Base-by-base conservation (phyloP, 2,329 filamentous ascomycete species). In the Fusarium floridanum region DNA sequence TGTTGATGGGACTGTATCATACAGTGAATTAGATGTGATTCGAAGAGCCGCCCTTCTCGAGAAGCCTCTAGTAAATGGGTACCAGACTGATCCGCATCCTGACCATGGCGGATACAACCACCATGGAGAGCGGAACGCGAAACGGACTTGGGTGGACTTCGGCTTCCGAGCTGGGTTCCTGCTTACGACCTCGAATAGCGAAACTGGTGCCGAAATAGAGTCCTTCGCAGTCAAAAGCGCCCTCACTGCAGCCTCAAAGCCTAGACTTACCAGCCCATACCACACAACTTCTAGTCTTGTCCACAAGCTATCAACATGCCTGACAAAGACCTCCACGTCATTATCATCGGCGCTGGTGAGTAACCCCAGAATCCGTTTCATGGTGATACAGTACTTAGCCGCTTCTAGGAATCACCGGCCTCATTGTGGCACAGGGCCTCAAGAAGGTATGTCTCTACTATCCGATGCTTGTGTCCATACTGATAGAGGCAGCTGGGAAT, bases 291-390 rank as follows among this genome's bases (percentile, higher is more conserved):
- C 50, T 12, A 6, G 14, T 6, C 14, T n/a, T 32, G 12, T 12
- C 17, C 9, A 14, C 20, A 43, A 62, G 43, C 14, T 5, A 29
- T 39, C 16, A 71, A 61, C 12, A 76, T 76, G 74, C 36, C 74
- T 16, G 17, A 32, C 29, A 68, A 67, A 17, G 70, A 73, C 16
- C 53, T 76, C 5, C 70, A 75, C 22, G 66, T 76, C 24, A 70
- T 76, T 24, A 72, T 76, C 27, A 68, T 76, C 17, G 74, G 74
- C 27, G 72, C 74, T 36, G 74, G 72, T 75, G 67, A 27, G 34
- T 64, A 24, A 22, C 22, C 12, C 22, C 27, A 10, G 20, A 5
- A 10, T 22, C 6, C 2, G 4, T 5, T 20, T 8, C 27, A 29
- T 34, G 32, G 12, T 36, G 50, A 12, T 17, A 16, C 5, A 14